Base-by-base conservation (phyloP, 106 monocot genomes). In the Hemerocallis citrina region DNA sequence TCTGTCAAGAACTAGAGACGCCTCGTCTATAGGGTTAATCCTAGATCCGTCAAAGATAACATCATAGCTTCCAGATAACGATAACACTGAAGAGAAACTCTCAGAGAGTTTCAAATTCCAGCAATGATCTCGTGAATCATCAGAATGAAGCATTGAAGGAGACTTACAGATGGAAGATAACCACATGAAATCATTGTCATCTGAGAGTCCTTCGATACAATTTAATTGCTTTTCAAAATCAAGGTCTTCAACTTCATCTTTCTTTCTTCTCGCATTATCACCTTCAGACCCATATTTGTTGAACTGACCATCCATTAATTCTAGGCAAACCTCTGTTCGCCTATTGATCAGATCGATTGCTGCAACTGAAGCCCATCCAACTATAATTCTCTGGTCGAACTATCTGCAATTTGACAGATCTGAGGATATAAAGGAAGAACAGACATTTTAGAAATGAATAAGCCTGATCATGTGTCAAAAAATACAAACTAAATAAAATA, bases 111-210 rank as follows among this genome's bases (percentile, higher is more conserved):
- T 27, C 12, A 61, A 21, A 62, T 48, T 44, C 52, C 22, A 48
- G 24, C 38, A 57, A 12, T 8, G 0, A 47, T 81, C 68, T 33
- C 47, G 49, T 4, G 70, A 68, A 22, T 44, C 41, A 51, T 81
- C 72, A 39, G 65, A 69, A 44, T 60, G 48, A 7, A 69, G 38
- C 23, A 72, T 55, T 28, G 76, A 65, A 29, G 55, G 21, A 19
- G 65, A 62, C 9, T 33, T 49, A 30, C 61, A 44, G 47, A 33
- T 69, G 21, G 82, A 70, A 55, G 68, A 69, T 37, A 74, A 40
- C 73, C 68, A 65, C 31, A 35, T 57, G 41, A 32, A 73, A n/a
- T 65, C 68, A 33, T 30, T 62, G 1, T 67, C 66, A 31, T 70
- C 61, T 24, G 56, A 73, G 34, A 76, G 33, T 23, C 55, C 64